Evolutionary conservation across 306 rosid genomes (phyloP), one percentile per base, ranked within the genome.

Genomic region (Lithocarpus polystachyus): DNA sequence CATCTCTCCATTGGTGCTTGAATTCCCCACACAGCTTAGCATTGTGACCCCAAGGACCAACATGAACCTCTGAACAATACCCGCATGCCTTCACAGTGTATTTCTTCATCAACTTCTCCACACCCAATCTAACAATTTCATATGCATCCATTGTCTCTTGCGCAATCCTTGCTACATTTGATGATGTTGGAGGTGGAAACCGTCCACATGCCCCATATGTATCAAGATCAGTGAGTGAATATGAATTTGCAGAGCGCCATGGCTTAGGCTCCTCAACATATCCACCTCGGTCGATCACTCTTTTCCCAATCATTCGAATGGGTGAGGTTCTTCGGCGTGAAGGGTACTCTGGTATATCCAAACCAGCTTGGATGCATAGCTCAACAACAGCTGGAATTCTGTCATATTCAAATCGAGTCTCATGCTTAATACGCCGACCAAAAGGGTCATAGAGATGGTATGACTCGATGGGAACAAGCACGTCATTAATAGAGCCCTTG

Each of bases 1-100:
- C 99, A 73, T 95, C 99, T 84, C 99, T 91, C 99, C 99, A 95
- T 56, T 95, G 99, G 81, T 95, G 99, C 89, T 95, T 95, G 84
- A 95, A 95, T 54, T 87, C 90, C 71, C 99, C 98, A 76, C 99
- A 95, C 40, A 95, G 94, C 88, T 92, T 95, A 19, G 89, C 97
- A 62, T 90, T 92, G 92, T 95, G 97, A 37, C 98, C 99, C 99
- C 99, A 95, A 72, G 98, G 99, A 61, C 99, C 98, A n/a, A 95
- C 97, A 55, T 95, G 99, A 79, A 95, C 97, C 95, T 95, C 99
- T 3, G 96, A 80, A 81, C 99, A 95, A 84, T 95, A 95, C 40
- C 99, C 99, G 12, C 99, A 95, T 2, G 94, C 94, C 84, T 95
- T 95, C 85, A 92, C 98, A 0, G 94, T 80, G 84, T 90, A 95